These are phyloP conservation scores for Fusarium robinianum DNA, from an alignment of 2,329 filamentous ascomycete species.

Conservation along the genomic window DNA sequence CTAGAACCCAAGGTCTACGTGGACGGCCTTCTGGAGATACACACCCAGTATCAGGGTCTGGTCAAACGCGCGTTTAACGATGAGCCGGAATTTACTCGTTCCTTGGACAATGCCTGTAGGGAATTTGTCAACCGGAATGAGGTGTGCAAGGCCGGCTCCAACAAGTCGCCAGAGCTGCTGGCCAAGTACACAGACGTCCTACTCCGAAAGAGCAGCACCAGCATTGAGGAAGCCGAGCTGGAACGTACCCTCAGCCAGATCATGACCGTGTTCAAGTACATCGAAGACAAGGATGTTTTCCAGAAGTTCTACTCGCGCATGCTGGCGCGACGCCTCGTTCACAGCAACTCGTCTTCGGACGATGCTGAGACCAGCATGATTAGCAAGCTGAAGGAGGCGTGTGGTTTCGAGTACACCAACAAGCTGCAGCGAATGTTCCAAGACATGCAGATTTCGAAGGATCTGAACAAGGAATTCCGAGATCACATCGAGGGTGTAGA, in stretches of 20 bases:
- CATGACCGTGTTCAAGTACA: conserved; percentile 99
- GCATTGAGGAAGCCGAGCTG: conserved; percentile 90
- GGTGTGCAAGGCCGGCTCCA: conserved; percentile 90
- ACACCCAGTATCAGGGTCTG: conserved; percentile 88
- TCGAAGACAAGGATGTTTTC: conserved; percentile 99
- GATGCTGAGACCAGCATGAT: conserved; percentile 99
- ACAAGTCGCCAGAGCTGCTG: conserved; percentile 90
- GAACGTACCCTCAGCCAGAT: conserved; percentile 88
- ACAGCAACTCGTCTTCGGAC: conserved; percentile 92
- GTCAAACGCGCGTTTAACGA: conserved; percentile 93
- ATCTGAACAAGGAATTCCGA: conserved; percentile 88
- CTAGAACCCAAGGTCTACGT: conserved; percentile 97
- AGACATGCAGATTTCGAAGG: conserved; percentile 98
- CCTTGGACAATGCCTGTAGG: conserved; percentile 93
- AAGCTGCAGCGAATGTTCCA: conserved; percentile 99
- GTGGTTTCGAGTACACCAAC: conserved; percentile 99
- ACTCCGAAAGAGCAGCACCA: conserved; percentile 89
- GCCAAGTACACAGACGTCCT: conserved; percentile 95
- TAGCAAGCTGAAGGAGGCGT: conserved; percentile 97
- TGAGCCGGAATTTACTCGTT: conserved; percentile 95
- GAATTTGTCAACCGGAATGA: conserved; percentile 99
- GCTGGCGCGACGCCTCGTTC: conserved; percentile 90
- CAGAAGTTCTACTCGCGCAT: conserved; percentile 99
- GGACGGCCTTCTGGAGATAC: conserved; percentile 90
- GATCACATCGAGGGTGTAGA: conserved; percentile 64